Evolutionary conservation across 805 yeast genomes (phyloP).

Genomic region (Yarrowia sp.): DNA sequence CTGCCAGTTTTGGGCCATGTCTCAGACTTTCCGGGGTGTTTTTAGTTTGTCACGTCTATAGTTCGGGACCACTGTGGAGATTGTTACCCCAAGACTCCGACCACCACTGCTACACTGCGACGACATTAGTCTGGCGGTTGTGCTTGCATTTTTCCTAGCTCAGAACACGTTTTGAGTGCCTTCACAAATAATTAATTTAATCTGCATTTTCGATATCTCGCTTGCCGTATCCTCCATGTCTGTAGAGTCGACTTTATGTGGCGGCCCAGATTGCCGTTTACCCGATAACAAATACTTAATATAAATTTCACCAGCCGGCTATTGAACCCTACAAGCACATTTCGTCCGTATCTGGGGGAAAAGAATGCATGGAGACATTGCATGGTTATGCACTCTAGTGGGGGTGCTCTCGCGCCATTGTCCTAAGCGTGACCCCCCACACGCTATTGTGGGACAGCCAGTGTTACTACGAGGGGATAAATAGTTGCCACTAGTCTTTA

Average conservation of each 20-base stretch:
- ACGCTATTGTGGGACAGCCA: background rate
- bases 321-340: constrained; percentile 16
- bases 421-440: background rate
- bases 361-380: background rate
- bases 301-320: background rate
- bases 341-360: background rate
- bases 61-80: background rate
- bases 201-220: background rate
- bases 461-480: background rate
- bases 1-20: background rate
- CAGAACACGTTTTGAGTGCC: background rate
- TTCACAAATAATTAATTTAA: background rate
- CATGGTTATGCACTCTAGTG: constrained; percentile 11
- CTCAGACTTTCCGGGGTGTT: background rate
- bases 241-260: background rate
- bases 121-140: background rate
- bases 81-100: background rate
- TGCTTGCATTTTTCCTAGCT: background rate
- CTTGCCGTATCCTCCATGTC: background rate
- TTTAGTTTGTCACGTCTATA: background rate
- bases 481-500: background rate
- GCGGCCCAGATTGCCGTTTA: background rate
- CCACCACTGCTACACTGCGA: background rate
- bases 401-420: constrained; percentile 18
- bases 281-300: background rate